Percentiles rank a stretch among this genome's conserved stretches.
Conservation (phyloP, 495 filamentous ascomycete species). For the Wilcoxina mikolae region DNA sequence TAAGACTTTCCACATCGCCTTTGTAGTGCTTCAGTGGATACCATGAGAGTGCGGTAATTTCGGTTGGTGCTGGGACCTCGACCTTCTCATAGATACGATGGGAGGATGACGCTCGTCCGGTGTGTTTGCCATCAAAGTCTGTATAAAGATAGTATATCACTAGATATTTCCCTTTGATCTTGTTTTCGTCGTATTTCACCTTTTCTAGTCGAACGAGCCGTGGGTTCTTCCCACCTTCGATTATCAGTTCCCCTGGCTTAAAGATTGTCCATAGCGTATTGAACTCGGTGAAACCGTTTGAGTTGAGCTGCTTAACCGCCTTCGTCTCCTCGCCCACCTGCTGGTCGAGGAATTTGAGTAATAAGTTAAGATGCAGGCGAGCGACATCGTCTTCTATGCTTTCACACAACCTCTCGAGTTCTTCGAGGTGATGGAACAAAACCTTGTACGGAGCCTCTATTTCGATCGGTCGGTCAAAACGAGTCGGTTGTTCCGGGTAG, state of each 20-base stretch:
- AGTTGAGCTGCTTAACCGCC: constrained; percentile 3
- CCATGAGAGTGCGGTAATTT: not conserved
- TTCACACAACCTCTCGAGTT: constrained; percentile 28
- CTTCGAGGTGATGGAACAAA: constrained; percentile 23
- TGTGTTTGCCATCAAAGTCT: not conserved
- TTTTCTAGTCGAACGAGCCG: constrained; percentile 25
- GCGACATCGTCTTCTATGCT: constrained; percentile 26
- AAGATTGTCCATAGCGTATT: constrained; percentile 22
- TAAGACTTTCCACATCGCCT: not conserved
- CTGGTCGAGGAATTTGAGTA: constrained; percentile 24
- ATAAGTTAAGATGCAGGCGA: constrained; percentile 26
- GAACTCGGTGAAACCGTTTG: constrained; percentile 17
- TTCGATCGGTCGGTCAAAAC: constrained; percentile 26
- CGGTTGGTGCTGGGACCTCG: not conserved
- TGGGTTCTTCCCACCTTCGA: constrained; percentile 22
- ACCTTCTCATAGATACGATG: constrained; percentile 17
- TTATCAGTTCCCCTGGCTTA: constrained; percentile 21
- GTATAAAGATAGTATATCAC: constrained; percentile 4
- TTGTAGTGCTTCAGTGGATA: not conserved
- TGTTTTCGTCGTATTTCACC: constrained; percentile 9
- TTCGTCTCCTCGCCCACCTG: constrained; percentile 15
- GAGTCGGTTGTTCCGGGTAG: constrained; percentile 30
- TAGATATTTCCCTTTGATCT: constrained; percentile 11
- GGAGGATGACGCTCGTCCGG: not conserved
- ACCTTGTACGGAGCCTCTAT: constrained; percentile 25